Base-by-base conservation (phyloP, 768 basidiomycete genomes). In the Pisolithus microcarpus region DNA sequence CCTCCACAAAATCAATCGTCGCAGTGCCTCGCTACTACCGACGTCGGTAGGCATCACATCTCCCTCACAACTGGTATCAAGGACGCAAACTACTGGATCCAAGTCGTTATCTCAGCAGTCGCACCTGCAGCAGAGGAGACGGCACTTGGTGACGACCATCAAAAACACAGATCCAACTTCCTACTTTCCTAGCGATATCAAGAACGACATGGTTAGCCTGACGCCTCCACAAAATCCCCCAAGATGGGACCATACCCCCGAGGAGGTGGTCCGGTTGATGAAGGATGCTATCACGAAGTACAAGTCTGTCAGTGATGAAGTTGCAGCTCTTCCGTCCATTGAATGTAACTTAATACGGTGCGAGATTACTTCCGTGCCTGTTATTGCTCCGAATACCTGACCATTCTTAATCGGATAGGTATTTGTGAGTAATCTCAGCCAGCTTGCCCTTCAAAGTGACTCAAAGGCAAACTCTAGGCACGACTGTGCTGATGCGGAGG, bases 201-300 rank as follows among this genome's bases (percentile, higher is more conserved):
- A 46, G 50, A 9, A 19, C 31, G 5, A 62, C 56, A 74, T 76
- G 67, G 74, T 78, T 70, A 61, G 73, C 16, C 58, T 87, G 31
- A 75, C 68, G 15, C 79, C 87, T 28, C 85, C 89, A 2, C 85
- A 89, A 59, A 61, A 76, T 24, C 68, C 87, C 3, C 83, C 82
- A 10, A 59, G 65, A 26, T 90, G 87, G 87, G 73, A 75, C 19
- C 85, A 89, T 59, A 71, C 79, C 16, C 71, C 80, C 0, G 79
- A 81, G 50, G 79, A 85, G 23, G 75, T 91, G 47, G 64, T 73
- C 13, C 65, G 62, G 31, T 64, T 84, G 31, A 81, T 80, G 48
- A 79, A 84, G 49, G 72, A 79, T 46, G 70, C 76, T 28, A 82
- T 90, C 55, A 75, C 73, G 11, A 70, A 73, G 47, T 75, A 83